Base-by-base conservation (phyloP, 176 grass and related monocot genomes). In the Olyra latifolia region DNA sequence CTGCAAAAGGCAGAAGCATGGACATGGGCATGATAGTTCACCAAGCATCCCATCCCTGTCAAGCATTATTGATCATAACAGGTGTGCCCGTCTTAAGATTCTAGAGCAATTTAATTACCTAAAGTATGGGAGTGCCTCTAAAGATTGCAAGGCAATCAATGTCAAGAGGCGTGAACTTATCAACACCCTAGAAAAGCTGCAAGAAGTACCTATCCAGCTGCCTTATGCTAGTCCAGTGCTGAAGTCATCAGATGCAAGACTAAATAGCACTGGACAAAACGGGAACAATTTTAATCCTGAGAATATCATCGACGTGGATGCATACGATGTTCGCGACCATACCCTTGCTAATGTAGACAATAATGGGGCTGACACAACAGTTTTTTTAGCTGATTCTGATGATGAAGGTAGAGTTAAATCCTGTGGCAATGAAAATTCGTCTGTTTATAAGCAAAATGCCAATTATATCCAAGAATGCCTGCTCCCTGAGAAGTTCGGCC, bases 61-160 rank as follows among this genome's bases (percentile, higher is more conserved):
- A 84, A 68, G 54, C 75, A 79, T 84, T 59, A 13, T 79, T 5
- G 38, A 30, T 42, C 40, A 68, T 19, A 88, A 84, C 64, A 84
- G 32, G 40, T 28, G 11, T 44, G 49, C 60, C 1, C 22, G 58
- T 20, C 22, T 84, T 66, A 16, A 73, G 28, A 79, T 88, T 67
- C 49, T 58, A 46, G 22, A 78, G 19, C 39, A 79, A 79, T 53
- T 60, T 8, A 70, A 83, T 62, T 64, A 60, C n/a, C 20, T 62
- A 71, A 86, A 76, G 41, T 23, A 59, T 80, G 75, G 69, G 20
- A 89, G 75, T 61, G 74, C 12, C 60, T 66, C 55, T 52, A 79
- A 53, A 80, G 80, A 87, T 66, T 71, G 20, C 20, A 67, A 89
- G 22, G 83, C 41, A 32, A 74, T 89, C 29, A 68, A 40, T 83